A percentile compares a stretch with the other conserved stretches of the same genome.
Evolutionary conservation across 495 filamentous ascomycete genomes (phyloP).

Genomic region (Hyphodiscus hymeniophilus): DNA sequence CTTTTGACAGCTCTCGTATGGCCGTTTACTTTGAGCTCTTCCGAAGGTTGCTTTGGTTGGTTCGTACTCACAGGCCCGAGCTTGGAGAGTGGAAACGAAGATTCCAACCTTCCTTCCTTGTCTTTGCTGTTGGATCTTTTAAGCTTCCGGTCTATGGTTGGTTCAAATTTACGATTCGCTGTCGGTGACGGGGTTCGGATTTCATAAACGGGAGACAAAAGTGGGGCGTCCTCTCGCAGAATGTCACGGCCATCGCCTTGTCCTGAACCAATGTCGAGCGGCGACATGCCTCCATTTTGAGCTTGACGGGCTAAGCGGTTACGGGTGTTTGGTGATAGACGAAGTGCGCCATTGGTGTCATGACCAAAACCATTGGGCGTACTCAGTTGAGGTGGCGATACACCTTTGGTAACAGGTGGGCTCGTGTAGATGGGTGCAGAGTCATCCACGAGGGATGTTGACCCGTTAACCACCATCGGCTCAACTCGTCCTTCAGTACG

Average conservation of each 20-base stretch:
- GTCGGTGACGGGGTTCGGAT: slow-evolving; percentile 42
- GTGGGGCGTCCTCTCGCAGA: slow-evolving; percentile 22
- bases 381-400: background rate
- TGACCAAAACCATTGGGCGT: slow-evolving; percentile 9
- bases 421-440: background rate
- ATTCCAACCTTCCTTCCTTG: slow-evolving; percentile 1
- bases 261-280: slow-evolving; percentile 19
- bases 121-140: background rate
- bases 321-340: slow-evolving; percentile 17
- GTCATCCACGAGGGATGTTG: slow-evolving; percentile 7
- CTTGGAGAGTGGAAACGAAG: background rate
- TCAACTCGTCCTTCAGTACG: slow-evolving; percentile 6
- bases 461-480: slow-evolving; percentile 20
- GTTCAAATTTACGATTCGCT: slow-evolving; percentile 19
- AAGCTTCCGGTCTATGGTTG: background rate
- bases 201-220: slow-evolving; percentile 50
- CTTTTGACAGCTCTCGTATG: slow-evolving; percentile 40
- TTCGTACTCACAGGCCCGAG: slow-evolving; percentile 2
- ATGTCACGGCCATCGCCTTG: slow-evolving; percentile 17
- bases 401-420: slow-evolving; percentile 1
- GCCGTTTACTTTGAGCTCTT: slow-evolving; percentile 26
- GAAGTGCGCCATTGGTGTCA: slow-evolving; percentile 13
- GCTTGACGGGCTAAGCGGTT: slow-evolving; percentile 15
- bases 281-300: slow-evolving; percentile 21
- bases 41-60: slow-evolving; percentile 21